Conservation (phyloP, 208 protist species). For the Acanthamoeba healyi region DNA sequence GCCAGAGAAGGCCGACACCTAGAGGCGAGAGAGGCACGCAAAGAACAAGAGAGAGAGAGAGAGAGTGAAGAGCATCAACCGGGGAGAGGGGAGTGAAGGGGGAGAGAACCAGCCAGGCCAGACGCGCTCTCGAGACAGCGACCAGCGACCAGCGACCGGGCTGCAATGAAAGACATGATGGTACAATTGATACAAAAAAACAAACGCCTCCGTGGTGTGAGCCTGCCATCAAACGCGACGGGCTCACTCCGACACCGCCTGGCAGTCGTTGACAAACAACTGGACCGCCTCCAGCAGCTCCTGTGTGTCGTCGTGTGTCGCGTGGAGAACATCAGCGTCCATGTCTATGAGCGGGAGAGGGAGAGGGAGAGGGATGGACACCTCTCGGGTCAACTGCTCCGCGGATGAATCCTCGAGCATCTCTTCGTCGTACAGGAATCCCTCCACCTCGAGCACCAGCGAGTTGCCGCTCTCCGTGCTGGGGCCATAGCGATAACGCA, state of each 20-base stretch:
- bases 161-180: neutral
- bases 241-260: neutral
- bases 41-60: too few species aligned
- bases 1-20: neutral
- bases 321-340: too few species aligned
- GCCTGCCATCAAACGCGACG: too few species aligned
- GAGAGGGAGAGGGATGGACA: neutral
- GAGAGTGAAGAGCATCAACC: too few species aligned
- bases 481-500: too few species aligned
- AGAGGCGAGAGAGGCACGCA: too few species aligned
- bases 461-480: neutral
- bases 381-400: neutral
- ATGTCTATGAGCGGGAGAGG: neutral
- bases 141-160: too few species aligned
- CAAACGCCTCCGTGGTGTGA: neutral
- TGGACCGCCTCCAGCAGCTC: neutral
- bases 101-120: too few species aligned
- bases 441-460: constrained; percentile 3
- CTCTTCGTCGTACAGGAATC: constrained; percentile 18
- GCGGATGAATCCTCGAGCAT: neutral
- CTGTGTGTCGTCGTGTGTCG: neutral
- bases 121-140: too few species aligned
- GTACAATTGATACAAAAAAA: neutral
- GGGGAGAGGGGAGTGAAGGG: neutral
- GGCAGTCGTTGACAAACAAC: neutral